Conservation (phyloP, 2,329 filamentous ascomycete genomes). For the Aureobasidium melanogenum region DNA sequence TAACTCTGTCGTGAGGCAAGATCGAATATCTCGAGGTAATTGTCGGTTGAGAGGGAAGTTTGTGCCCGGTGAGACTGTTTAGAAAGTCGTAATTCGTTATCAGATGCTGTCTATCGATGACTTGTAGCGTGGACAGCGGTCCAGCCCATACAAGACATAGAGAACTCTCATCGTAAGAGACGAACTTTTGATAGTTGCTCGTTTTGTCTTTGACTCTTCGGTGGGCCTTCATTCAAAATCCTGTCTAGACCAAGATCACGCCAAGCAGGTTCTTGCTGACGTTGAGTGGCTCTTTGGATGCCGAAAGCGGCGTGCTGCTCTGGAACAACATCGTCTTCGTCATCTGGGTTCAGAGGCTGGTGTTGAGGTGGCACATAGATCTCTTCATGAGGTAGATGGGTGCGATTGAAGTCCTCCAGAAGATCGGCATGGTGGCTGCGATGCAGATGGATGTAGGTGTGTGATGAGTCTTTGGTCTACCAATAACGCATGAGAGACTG, state of each 20-base stretch:
- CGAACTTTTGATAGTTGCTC: conserved; percentile 2
- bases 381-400: conserved; percentile 49
- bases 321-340: conserved; percentile 80
- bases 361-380: conserved; percentile 74
- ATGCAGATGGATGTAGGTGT: conserved; percentile 70
- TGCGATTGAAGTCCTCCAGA: conserved; percentile 52
- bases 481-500: neutral
- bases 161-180: neutral
- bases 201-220: conserved; percentile 15
- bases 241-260: conserved; percentile 66
- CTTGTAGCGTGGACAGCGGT: neutral
- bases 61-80: neutral
- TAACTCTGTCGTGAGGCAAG: neutral
- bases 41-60: neutral
- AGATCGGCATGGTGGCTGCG: conserved; percentile 64
- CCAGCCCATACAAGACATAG: neutral
- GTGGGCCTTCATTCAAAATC: conserved; percentile 58
- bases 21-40: neutral
- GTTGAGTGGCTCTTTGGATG: conserved; percentile 71
- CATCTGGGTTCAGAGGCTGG: conserved; percentile 76
- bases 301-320: conserved; percentile 84
- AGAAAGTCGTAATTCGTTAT: neutral
- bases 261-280: conserved; percentile 63
- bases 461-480: conserved; percentile 50
- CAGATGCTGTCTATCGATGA: neutral